Evolutionary conservation across 495 filamentous ascomycete species (phyloP).

Genomic region (Penicillium cinerascens): DNA sequence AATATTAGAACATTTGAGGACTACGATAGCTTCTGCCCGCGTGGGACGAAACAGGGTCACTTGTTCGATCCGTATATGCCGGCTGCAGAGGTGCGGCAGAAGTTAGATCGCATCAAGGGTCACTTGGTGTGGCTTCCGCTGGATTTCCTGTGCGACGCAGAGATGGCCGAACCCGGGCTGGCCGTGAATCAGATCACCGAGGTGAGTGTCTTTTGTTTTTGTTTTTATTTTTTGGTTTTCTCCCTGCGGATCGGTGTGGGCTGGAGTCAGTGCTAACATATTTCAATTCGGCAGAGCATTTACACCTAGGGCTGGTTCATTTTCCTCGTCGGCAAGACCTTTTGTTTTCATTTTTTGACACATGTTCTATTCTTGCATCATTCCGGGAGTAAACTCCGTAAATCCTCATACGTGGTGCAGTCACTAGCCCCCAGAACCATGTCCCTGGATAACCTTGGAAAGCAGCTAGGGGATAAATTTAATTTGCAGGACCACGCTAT

Average conservation of each 20-base stretch:
- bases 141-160: conserved; percentile 76
- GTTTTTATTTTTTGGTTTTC: background rate
- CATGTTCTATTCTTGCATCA: background rate
- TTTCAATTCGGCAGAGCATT: conserved; percentile 40
- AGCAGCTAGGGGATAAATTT: background rate
- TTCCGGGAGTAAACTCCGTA: too few relatives aligned
- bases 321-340: background rate
- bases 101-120: conserved; percentile 76
- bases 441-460: background rate
- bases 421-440: background rate
- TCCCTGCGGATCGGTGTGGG: background rate
- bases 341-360: background rate
- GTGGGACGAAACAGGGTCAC: conserved; percentile 72
- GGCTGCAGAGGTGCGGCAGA: conserved; percentile 62
- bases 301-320: conserved; percentile 35
- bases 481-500: background rate
- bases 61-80: conserved; percentile 75
- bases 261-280: conserved; percentile 2
- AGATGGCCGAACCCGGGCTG: conserved; percentile 88
- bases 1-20: conserved; percentile 83
- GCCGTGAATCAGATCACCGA: conserved; percentile 71
- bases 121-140: conserved; percentile 96
- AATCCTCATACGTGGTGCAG: background rate
- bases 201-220: too few relatives aligned
- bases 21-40: conserved; percentile 73